Conservation (phyloP, 805 yeast species). For the Schizosaccharomyces osmophilus region DNA sequence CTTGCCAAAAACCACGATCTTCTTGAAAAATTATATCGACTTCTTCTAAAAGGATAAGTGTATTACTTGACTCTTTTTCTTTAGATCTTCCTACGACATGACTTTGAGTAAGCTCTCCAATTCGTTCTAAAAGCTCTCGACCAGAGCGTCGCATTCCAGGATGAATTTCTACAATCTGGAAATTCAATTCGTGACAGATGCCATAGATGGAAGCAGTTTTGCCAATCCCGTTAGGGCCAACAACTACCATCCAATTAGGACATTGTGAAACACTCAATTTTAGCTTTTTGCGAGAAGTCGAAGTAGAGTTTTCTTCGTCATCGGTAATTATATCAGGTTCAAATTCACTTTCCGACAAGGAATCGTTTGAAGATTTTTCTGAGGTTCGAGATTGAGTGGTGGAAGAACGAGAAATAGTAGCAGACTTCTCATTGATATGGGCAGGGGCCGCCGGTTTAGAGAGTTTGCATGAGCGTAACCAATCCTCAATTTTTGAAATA, state of each 20-base stretch:
- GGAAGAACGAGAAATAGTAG: neutral
- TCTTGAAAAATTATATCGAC: constrained; percentile 56
- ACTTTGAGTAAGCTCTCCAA: constrained; percentile 65
- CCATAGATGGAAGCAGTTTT: constrained; percentile 56
- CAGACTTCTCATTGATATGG: neutral
- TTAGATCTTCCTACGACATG: constrained; percentile 33
- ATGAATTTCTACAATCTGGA: constrained; percentile 63
- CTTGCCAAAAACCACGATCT: constrained; percentile 63
- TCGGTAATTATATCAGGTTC: neutral
- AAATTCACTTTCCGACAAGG: neutral
- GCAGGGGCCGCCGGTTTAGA: neutral
- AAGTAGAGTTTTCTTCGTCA: neutral
- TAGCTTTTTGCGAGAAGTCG: neutral
- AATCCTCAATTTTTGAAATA: neutral
- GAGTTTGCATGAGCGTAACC: neutral
- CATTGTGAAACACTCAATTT: neutral
- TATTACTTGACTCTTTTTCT: neutral
- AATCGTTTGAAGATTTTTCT: neutral
- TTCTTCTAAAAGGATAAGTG: constrained; percentile 58
- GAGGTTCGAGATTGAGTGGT: neutral
- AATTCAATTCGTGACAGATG: constrained; percentile 32
- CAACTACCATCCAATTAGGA: constrained; percentile 26
- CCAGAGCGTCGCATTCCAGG: constrained; percentile 49
- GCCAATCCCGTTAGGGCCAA: constrained; percentile 55
- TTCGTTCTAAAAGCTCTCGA: constrained; percentile 35